Conservation (phyloP, 179 eudicot genomes). For the Spinacia oleracea region DNA sequence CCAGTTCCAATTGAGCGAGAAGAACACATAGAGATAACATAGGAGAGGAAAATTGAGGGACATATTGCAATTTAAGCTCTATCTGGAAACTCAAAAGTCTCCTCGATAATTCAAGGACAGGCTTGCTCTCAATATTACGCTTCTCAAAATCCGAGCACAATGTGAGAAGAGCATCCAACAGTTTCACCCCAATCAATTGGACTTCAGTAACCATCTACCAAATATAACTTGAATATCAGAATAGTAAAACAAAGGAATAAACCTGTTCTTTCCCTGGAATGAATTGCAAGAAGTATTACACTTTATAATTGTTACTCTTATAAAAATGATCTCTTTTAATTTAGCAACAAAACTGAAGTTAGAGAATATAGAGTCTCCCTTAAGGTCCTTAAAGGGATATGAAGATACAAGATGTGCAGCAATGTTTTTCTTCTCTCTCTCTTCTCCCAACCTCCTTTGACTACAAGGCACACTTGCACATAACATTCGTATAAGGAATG, state of each 20-base stretch:
- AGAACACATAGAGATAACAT: constrained; percentile 52
- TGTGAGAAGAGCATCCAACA: constrained; percentile 61
- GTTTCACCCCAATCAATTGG: constrained; percentile 58
- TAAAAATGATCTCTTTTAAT: not conserved
- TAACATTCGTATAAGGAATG: not conserved
- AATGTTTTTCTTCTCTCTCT: not conserved
- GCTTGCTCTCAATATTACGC: constrained; percentile 46
- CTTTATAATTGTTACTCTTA: not conserved
- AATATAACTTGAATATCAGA: constrained; percentile 17
- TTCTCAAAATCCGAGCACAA: constrained; percentile 39
- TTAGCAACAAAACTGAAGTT: not conserved
- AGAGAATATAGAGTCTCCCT: not conserved
- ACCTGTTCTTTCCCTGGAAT: not conserved
- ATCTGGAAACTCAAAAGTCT: constrained; percentile 56
- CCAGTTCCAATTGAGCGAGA: constrained; percentile 62
- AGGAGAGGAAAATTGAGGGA: constrained; percentile 51
- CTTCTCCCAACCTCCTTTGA: not conserved
- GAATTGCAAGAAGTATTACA: not conserved
- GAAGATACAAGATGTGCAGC: not conserved
- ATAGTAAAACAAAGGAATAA: not conserved
- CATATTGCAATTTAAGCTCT: constrained; percentile 72
- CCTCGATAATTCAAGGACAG: constrained; percentile 52
- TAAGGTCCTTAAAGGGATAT: not conserved
- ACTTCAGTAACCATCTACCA: constrained; percentile 63
- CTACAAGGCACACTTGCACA: not conserved